Evolutionary conservation across 2,329 filamentous ascomycete genomes (phyloP).

Genomic region (Helotiales sp.): DNA sequence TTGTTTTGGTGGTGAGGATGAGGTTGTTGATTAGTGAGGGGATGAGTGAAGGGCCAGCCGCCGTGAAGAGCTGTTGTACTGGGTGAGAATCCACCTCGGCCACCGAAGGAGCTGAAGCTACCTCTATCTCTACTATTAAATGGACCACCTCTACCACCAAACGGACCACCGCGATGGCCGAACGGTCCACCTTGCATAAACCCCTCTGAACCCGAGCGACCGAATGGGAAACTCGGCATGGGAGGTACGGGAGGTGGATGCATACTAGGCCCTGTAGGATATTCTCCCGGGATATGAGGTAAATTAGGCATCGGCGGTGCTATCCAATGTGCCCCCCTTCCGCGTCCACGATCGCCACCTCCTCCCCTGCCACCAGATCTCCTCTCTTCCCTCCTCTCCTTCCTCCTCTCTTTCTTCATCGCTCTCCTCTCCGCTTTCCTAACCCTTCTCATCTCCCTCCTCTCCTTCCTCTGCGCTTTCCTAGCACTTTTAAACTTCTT

Average conservation of each 20-base stretch:
- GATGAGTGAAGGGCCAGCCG: constrained; percentile 23
- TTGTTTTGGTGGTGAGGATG: no score
- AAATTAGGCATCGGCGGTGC: background rate
- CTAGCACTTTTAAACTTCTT: constrained; percentile 45
- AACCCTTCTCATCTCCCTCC: constrained; percentile 29
- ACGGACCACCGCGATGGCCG: background rate
- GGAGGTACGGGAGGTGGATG: background rate
- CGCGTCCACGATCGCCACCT: background rate
- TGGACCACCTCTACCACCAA: background rate
- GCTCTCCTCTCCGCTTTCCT: constrained; percentile 11
- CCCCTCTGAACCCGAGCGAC: constrained; percentile 10
- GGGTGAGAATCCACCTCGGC: background rate
- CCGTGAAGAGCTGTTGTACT: constrained; percentile 19
- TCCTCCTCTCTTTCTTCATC: constrained; percentile 21
- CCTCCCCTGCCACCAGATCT: constrained; percentile 16
- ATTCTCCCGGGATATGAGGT: background rate
- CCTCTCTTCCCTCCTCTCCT: constrained; percentile 28
- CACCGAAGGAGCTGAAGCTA: background rate
- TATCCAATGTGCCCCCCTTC: background rate
- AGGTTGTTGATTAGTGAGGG: no score
- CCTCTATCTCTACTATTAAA: background rate
- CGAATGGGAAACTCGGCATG: constrained; percentile 17
- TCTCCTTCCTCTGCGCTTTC: constrained; percentile 37
- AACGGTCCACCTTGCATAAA: constrained; percentile 6
- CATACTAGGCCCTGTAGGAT: background rate